These are phyloP conservation scores for Ustilago xerochloae DNA, from an alignment of 1,284 basidiomycete species.

Conservation along the genomic window DNA sequence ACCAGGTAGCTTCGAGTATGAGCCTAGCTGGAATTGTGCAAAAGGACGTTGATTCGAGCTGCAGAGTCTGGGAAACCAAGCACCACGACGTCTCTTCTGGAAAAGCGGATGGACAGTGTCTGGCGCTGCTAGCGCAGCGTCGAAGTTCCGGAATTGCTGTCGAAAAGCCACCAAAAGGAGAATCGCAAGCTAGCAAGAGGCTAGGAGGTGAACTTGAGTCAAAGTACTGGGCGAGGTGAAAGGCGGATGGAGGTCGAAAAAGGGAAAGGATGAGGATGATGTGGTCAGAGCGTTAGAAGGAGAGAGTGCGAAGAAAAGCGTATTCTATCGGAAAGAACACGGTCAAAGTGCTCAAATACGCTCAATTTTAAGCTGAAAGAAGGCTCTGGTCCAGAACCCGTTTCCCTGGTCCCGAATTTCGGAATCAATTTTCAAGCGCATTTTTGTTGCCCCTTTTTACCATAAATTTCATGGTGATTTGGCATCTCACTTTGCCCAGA, in stretches of 20 bases:
- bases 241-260: not conserved
- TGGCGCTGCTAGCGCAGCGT: not conserved
- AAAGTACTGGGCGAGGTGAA: not conserved
- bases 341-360: not conserved
- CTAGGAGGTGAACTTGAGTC: not conserved
- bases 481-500: no score
- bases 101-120: slow-evolving; percentile 3
- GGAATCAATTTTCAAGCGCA: not conserved
- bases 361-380: not conserved
- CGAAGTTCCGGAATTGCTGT: no score
- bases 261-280: slow-evolving; percentile 2
- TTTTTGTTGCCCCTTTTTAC: not conserved
- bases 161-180: no score
- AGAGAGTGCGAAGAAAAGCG: slow-evolving; percentile 24
- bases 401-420: not conserved
- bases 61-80: no score
- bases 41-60: no score
- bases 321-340: not conserved
- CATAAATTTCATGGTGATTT: not conserved
- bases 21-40: no score
- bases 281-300: slow-evolving; percentile 21
- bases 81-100: not conserved
- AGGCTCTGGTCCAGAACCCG: not conserved
- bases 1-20: not conserved
- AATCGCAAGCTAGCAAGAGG: no score